phyloP scores from a whole-genome alignment of 441 rosid genomes.

The Brassica balearica region DNA sequence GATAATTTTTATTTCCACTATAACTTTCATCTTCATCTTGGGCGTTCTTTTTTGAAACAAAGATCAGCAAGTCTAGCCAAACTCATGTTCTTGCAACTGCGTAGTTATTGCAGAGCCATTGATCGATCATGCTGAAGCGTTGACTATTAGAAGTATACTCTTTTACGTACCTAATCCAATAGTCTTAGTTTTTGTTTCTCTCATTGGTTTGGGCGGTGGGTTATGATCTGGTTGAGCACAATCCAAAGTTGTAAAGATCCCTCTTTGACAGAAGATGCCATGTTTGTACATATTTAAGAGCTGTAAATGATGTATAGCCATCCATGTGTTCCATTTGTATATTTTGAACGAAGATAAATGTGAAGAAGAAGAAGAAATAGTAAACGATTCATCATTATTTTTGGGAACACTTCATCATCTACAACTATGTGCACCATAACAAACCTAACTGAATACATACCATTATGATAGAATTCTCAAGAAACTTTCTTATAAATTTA shows the following conservation, averaged over 20 bases:
- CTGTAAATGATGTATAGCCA: constrained; percentile 44
- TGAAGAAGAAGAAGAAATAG: not conserved
- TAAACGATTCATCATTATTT: not conserved
- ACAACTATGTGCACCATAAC: not conserved
- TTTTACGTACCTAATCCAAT: no score
- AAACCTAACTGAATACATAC: not conserved
- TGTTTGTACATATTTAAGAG: constrained; percentile 81
- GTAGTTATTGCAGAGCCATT: constrained; percentile 65
- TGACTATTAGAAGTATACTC: no score
- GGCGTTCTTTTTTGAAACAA: constrained; percentile 65
- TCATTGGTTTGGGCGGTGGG: constrained; percentile 73
- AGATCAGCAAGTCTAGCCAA: constrained; percentile 69
- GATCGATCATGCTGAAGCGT: constrained; percentile 46
- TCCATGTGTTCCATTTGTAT: constrained; percentile 52
- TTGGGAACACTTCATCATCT: not conserved
- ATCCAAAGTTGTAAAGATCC: constrained; percentile 91
- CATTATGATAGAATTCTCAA: not conserved
- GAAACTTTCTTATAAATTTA: no score
- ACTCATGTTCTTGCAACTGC: constrained; percentile 54
- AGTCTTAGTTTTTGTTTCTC: constrained; percentile 51
- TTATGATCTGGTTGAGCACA: constrained; percentile 76
- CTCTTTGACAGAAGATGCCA: constrained; percentile 77
- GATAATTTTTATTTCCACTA: constrained; percentile 49
- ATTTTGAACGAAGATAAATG: not conserved
- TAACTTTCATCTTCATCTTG: constrained; percentile 51